Evolutionary conservation across 805 yeast genomes (phyloP), one percentile per base, ranked within the genome.

Genomic region (Wickerhamiella lipophila): DNA sequence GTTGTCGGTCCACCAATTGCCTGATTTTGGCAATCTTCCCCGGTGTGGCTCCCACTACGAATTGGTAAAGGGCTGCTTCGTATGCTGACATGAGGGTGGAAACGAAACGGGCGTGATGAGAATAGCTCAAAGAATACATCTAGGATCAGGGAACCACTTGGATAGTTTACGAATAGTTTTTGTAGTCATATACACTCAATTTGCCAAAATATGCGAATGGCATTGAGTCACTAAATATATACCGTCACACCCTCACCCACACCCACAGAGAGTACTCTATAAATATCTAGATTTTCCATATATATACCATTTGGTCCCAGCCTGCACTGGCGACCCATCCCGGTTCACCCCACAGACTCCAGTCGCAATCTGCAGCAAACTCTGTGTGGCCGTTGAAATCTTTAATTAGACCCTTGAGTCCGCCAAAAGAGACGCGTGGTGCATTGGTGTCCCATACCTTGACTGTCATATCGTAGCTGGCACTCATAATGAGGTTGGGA

Each of bases 291-390:
- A 40, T 56, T 56, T 83, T 87, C 94, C 95, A 92, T 6, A 92
- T 74, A 60, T 82, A 81, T 6, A 87, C 80, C 82, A 85, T 86
- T 60, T 89, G 95, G 67, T 89, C 98, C 95, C 96, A 89, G 1
- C 95, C 96, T 0, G 88, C 81, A 13, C 95, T 80, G 8, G 92
- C 94, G 15, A 82, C 87, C 87, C 92, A 88, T 1, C 96, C 96
- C 1, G 92, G 94, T 56, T 79, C 80, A 2, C 97, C 98, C 96
- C 96, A 89, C 46, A 92, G 65, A 55, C 94, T 81, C 83, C 95
- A 92, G 67, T 92, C 97, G 54, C 88, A 82, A 15, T 94, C 96
- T 56, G 83, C 77, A 1, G 83, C 96, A 67, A 89, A 89, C 68
- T 89, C 98, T 25, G 77, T 73, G 66, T 92, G 97, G 47, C 65